Base-by-base conservation (phyloP, 495 filamentous ascomycete species). In the Letharia columbiana region DNA sequence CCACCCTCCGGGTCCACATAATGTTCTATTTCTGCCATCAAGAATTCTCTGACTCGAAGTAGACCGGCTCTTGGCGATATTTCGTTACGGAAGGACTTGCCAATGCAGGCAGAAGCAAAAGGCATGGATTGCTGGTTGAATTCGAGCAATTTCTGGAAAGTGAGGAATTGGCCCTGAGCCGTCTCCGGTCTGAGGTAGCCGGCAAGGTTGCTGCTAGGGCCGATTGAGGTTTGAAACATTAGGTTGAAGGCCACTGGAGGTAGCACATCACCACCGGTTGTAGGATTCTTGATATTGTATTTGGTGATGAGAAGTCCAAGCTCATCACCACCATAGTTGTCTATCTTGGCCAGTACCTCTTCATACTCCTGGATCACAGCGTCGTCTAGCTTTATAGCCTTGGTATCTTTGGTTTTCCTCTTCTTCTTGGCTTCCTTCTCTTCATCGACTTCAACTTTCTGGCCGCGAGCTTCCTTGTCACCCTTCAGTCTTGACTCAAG, bases 401-500 rank as follows among this genome's bases (percentile, higher is more conserved):
- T 78, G 63, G 76, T 78, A 42, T 77, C 78, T 71, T 83, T 86
- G 68, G 77, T 73, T 73, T 87, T 86, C 72, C 79, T 83, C 78
- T 87, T 87, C 78, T 84, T 85, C 77, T 86, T 85, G 50, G 80
- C 82, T 65, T 86, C 82, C 75, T 86, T 86, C 72, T 78, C 79
- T 66, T 80, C 81, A 67, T 91, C 89, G 64, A 85, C 83, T 67
- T 81, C 85, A 3, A 89, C 79, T 75, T 86, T 87, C 71, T 89
- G 79, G 64, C 87, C 88, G 63, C 89, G 87, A 31, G 89, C 88
- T 72, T 89, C 83, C 77, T 90, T 89, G 77, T 92, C 85, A 59
- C 87, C 88, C 77, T 90, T 91, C 60, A 98, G 77, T 35, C 94
- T 82, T 41, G 81, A 75, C 79, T 96, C 92, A 33, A 98, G 83